Evolutionary conservation across 176 grass and related monocot genomes (phyloP).

Genomic region (Puya raimondii): DNA sequence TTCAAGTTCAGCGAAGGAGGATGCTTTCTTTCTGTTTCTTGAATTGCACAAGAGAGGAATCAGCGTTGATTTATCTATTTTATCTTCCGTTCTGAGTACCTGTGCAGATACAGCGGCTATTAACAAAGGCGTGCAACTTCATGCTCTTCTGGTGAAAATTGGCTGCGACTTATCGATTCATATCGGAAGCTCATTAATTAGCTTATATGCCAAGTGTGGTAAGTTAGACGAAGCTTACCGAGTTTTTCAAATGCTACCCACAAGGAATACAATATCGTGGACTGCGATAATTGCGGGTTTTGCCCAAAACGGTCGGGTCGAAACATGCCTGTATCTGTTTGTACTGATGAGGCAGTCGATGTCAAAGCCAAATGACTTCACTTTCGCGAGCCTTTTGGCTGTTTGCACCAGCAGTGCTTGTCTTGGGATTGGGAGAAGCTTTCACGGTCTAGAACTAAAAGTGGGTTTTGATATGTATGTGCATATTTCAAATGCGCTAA

Average conservation of each 20-base stretch:
- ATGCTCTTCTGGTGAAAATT: constrained; percentile 39
- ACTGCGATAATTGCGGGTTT: constrained; percentile 57
- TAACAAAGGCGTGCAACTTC: constrained; percentile 35
- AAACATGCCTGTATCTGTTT: not conserved
- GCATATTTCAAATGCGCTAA: constrained; percentile 19
- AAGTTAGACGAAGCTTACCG: constrained; percentile 25
- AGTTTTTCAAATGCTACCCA: constrained; percentile 37
- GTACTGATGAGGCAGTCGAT: constrained; percentile 10
- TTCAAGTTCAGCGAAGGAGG: constrained; percentile 12
- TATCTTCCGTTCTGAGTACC: constrained; percentile 33
- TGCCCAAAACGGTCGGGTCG: constrained; percentile 11
- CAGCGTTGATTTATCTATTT: constrained; percentile 29
- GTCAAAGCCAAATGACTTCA: constrained; percentile 28
- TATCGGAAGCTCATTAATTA: constrained; percentile 42
- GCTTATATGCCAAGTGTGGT: constrained; percentile 38
- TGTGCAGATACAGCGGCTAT: constrained; percentile 19
- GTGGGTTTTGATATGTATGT: constrained; percentile 23
- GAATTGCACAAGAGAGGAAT: constrained; percentile 31
- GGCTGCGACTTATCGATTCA: constrained; percentile 25
- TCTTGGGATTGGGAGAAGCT: constrained; percentile 22
- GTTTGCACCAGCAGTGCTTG: constrained; percentile 19
- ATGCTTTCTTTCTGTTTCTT: constrained; percentile 29
- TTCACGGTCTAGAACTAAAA: constrained; percentile 16
- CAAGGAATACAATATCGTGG: constrained; percentile 46
- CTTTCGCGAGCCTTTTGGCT: constrained; percentile 22